Evolutionary conservation across 2,329 filamentous ascomycete genomes (phyloP), one percentile per base, ranked within the genome.

Genomic region (Exophiala spinifera): DNA sequence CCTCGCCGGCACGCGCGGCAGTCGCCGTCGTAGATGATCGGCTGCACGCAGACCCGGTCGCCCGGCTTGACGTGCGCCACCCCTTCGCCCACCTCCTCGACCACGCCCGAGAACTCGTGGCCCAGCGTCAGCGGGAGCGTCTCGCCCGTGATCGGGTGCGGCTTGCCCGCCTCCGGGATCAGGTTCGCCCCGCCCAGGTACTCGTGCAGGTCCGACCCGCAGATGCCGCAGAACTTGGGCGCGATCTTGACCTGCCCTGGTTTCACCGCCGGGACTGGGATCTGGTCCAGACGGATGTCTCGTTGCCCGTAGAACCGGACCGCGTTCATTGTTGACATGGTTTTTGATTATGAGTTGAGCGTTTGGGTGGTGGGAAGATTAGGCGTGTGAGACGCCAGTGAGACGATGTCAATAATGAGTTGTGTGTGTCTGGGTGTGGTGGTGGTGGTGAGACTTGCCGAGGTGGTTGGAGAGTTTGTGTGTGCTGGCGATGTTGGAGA

Each of bases 61-160:
- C 79, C 79, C 2, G 72, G 63, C 49, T 74, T 74, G 63, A 76
- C 74, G n/a, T 74, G 69, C 4, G 66, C 68, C 8, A 81, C 76
- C 10, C 71, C 76, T n/a, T 76, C 69, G 31, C 76, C 75, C 11
- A 80, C 71, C 61, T 79, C 78, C 63, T 79, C 77, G 31, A 81
- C 70, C 1, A 73, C 68, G 11, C 76, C 78, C 49, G 72, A 75
- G 63, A 81, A 80, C 58, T 80, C 78, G 61, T 81, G 78, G 13
- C 78, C 78, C 50, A 81, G 74, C 1, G 76, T 79, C 51, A 80
- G 56, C n/a, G 76, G 78, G 2, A 77, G 70, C 4, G 69, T 74
- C 64, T 79, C 79, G 44, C 72, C 72, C 3, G 78, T 82, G 56
- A 81, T 77, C 0, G 78, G 77, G 66, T 81, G 79, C 3, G 78